Evolutionary conservation across 768 basidiomycete species (phyloP).

Genomic region (Leccinellum luteum): DNA sequence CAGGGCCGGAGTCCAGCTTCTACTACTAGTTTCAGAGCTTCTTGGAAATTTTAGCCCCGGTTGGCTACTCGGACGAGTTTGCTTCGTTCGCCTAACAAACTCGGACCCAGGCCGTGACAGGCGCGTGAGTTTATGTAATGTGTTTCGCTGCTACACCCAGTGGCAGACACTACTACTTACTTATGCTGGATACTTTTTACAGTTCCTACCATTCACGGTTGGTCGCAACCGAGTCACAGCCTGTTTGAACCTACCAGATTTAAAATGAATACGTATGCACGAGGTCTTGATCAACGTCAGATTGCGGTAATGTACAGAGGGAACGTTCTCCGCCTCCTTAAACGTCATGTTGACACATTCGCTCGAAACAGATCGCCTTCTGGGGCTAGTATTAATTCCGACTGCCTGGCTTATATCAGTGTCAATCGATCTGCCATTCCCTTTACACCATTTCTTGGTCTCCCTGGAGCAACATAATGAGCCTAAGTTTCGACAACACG

Average conservation of each 20-base stretch:
- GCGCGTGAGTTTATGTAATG: neutral
- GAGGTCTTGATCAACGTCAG: neutral
- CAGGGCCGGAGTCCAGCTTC: neutral
- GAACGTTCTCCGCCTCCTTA: neutral
- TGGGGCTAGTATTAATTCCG: slow-evolving; percentile 10
- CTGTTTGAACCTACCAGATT: neutral
- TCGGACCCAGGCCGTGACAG: too few relatives aligned
- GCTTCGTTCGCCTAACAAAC: too few relatives aligned
- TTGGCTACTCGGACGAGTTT: too few relatives aligned
- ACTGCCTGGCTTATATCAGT: slow-evolving; percentile 9
- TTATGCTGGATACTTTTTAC: neutral
- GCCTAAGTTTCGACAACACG: slow-evolving; percentile 40
- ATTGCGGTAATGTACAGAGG: neutral
- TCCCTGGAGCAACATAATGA: slow-evolving; percentile 16
- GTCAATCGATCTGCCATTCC: neutral
- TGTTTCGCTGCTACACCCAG: neutral
- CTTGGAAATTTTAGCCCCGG: too few relatives aligned
- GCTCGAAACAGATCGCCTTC: slow-evolving; percentile 4
- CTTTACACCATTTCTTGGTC: neutral
- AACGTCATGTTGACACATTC: neutral
- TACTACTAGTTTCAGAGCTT: neutral
- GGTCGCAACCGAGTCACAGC: neutral
- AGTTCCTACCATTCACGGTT: neutral
- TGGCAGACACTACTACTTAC: neutral
- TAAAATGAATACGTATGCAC: neutral